Evolutionary conservation across 164 flowering plant genomes (phyloP), one percentile per base, ranked within the genome.

Genomic region (Vitis rupestris): DNA sequence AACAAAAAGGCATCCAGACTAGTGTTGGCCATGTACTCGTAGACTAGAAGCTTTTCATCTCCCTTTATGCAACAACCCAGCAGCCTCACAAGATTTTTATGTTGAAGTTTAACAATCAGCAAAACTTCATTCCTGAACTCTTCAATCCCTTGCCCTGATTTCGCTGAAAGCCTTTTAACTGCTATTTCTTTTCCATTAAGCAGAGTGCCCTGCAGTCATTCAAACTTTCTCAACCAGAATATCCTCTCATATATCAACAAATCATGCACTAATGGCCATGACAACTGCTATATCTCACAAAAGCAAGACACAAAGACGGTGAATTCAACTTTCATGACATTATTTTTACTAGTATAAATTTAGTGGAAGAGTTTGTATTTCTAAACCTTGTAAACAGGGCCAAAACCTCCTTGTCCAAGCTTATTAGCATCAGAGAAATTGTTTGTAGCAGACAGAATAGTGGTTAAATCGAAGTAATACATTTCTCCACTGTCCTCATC

Each of bases 61-160:
- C 78, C 75, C 19, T 81, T 63, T 52, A 76, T 27, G 75, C 88
- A 80, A 67, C 71, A 83, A 23, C 88, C 88, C 58, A 85, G 53
- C 10, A 85, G 82, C 75, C 77, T 81, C 1, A 85, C 88, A 19
- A 82, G 80, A 70, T 82, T 82, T 27, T 75, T 78, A 61, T 85
- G 88, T 50, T 85, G 89, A 61, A 85, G 78, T 19, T 77, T 85
- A 13, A 75, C 78, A 3, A 85, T 76, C 14, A 85, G 57, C 16
- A 60, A 68, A 3, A 80, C 75, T 69, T 85, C 88, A 75, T 78
- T 85, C 62, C 65, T 74, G 67, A 81, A 85, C 66, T 81, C 86
- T 53, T 78, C 60, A 3, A 66, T 16, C 0, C 89, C 89, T 66
- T 85, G 89, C 2, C 67, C 63, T 0, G 89, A 83, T 27, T 30